These are phyloP conservation scores for Dioscorea alata DNA, from an alignment of 106 monocot genomes.

Conservation along the genomic window DNA sequence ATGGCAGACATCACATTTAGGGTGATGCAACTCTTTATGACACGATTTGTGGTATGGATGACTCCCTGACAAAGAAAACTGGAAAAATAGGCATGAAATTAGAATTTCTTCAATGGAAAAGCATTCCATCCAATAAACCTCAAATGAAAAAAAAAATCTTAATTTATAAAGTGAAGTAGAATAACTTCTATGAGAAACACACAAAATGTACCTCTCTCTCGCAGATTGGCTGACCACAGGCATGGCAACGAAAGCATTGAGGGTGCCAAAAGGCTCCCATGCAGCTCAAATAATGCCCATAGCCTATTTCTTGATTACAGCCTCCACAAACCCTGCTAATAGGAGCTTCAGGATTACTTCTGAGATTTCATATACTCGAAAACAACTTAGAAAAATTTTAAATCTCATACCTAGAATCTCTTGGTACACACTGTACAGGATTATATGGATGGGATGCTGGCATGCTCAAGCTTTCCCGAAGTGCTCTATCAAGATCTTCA, in stretches of 20 bases:
- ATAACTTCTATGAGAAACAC: not conserved
- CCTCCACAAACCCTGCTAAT: conserved; percentile 67
- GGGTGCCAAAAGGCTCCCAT: conserved; percentile 94
- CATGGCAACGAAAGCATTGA: conserved; percentile 74
- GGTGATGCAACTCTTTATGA: conserved; percentile 90
- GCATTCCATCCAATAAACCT: no score
- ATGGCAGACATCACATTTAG: conserved; percentile 94
- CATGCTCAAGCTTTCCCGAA: conserved; percentile 55
- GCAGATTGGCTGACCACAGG: conserved; percentile 55
- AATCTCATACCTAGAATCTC: conserved; percentile 53
- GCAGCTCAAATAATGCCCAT: conserved; percentile 91
- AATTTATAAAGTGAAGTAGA: no score
- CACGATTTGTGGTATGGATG: conserved; percentile 83
- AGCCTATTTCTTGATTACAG: conserved; percentile 84
- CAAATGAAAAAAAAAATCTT: no score
- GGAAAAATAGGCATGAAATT: conserved; percentile 11
- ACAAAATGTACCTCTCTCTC: conserved; percentile 63
- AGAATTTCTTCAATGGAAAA: no score
- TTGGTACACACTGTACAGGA: conserved; percentile 49
- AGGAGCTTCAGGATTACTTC: not conserved
- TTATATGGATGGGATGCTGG: conserved; percentile 33
- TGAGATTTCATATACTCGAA: not conserved
- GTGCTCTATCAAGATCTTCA: conserved; percentile 57
- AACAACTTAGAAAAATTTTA: not conserved
- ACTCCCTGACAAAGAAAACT: conserved; percentile 86